These are phyloP conservation scores for Cucurbitaria berberidis DNA, from an alignment of 2,329 filamentous ascomycete genomes.

Conservation along the genomic window DNA sequence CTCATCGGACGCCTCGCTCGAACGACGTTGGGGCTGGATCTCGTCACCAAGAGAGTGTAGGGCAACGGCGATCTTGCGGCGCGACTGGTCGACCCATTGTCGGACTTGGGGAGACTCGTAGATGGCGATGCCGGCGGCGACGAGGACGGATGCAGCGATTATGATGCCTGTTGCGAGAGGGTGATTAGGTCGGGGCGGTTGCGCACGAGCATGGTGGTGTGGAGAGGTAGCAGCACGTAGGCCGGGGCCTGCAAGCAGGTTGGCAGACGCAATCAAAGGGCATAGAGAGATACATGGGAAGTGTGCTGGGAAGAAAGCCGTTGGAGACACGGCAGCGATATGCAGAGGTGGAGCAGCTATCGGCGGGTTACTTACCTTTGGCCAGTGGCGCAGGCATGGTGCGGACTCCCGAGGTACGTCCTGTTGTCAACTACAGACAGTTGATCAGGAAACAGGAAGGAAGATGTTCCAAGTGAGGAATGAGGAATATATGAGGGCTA, in stretches of 20 bases:
- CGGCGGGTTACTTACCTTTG: slow-evolving; percentile 41
- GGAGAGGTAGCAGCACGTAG: slow-evolving; percentile 17
- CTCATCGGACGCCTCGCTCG: slow-evolving; percentile 41
- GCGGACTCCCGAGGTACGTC: background rate
- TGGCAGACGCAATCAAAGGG: slow-evolving; percentile 23
- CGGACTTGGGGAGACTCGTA: slow-evolving; percentile 69
- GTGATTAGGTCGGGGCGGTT: slow-evolving; percentile 34
- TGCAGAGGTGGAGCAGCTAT: slow-evolving; percentile 28
- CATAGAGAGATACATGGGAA: slow-evolving; percentile 4
- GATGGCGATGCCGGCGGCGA: slow-evolving; percentile 67
- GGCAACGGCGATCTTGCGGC: slow-evolving; percentile 65
- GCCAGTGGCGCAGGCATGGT: slow-evolving; percentile 51
- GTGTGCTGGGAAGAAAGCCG: slow-evolving; percentile 2
- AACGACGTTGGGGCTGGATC: slow-evolving; percentile 53
- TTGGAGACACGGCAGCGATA: slow-evolving; percentile 28
- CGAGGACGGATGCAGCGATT: slow-evolving; percentile 65
- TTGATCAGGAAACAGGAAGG: background rate
- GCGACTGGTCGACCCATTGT: slow-evolving; percentile 66
- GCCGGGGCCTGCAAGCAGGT: slow-evolving; percentile 43
- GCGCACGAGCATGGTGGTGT: slow-evolving; percentile 4
- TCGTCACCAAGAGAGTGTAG: slow-evolving; percentile 67
- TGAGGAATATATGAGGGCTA: background rate
- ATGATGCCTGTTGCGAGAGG: slow-evolving; percentile 61
- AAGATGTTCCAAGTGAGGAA: background rate
- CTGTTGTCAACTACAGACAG: background rate